A percentile compares a stretch with the other conserved stretches of the same genome.
Evolutionary conservation across 2,329 filamentous ascomycete species (phyloP).

Genomic region (Fusarium foetens): DNA sequence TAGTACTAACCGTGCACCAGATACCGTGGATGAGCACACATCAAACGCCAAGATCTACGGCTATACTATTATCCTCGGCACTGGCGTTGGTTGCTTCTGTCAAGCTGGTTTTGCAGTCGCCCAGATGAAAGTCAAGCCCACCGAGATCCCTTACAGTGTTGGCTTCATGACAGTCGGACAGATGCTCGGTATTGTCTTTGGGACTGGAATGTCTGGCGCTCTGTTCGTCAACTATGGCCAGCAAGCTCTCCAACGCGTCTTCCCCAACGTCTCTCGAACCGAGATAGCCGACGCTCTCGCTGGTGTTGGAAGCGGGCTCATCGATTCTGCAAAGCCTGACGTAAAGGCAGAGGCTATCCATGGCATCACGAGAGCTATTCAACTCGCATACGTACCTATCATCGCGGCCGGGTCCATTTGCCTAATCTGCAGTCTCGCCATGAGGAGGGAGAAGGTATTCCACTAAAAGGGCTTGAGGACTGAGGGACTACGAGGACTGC

Average conservation of each 20-base stretch:
- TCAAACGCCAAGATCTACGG: constrained; percentile 11
- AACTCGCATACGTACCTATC: constrained; percentile 18
- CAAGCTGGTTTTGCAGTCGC: constrained; percentile 14
- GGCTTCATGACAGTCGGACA: constrained; percentile 22
- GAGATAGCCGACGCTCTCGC: constrained; percentile 14
- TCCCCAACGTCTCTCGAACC: neutral
- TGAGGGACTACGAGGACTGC: too few species aligned
- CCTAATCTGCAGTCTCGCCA: neutral
- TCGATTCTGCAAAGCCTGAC: neutral
- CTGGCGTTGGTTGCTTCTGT: constrained; percentile 11
- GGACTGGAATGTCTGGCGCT: constrained; percentile 12
- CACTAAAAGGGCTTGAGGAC: neutral
- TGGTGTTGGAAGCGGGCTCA: constrained; percentile 1
- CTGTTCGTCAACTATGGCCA: constrained; percentile 14
- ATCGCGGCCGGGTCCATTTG: constrained; percentile 18
- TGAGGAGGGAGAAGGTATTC: constrained; percentile 15
- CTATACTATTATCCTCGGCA: constrained; percentile 4
- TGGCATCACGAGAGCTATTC: constrained; percentile 6
- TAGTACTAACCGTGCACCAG: neutral
- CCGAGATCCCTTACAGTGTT: constrained; percentile 14
- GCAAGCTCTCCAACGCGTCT: neutral
- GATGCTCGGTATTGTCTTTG: constrained; percentile 18
- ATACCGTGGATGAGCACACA: constrained; percentile 3
- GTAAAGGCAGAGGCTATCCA: constrained; percentile 7
- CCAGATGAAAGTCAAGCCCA: constrained; percentile 6